Percentiles rank a stretch among this genome's conserved stretches.
Evolutionary conservation across 2,329 filamentous ascomycete genomes (phyloP).

Genomic region (Onygenales sp.): DNA sequence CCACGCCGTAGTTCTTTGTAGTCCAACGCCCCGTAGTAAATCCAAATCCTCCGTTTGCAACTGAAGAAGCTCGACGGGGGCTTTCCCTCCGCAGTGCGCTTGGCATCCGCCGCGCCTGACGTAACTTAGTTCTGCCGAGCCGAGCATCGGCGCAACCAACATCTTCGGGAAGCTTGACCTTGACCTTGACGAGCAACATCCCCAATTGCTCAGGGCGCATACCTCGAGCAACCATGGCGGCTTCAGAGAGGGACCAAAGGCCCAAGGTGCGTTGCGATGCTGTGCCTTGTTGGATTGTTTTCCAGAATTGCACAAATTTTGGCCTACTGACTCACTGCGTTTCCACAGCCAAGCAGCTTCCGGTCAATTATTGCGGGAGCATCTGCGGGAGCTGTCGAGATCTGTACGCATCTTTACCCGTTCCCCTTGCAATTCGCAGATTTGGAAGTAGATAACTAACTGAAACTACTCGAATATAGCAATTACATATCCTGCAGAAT

Average conservation of each 20-base stretch:
- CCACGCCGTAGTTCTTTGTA: too few relatives aligned
- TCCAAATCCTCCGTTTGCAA: too few relatives aligned
- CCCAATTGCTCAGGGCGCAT: not conserved
- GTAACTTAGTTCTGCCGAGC: too few relatives aligned
- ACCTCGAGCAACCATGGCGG: slow-evolving; percentile 9
- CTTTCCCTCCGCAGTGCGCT: too few relatives aligned
- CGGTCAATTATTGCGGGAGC: slow-evolving; percentile 88
- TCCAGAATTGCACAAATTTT: not conserved
- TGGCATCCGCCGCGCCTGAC: too few relatives aligned
- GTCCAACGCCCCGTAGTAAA: too few relatives aligned
- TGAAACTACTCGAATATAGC: slow-evolving; percentile 34
- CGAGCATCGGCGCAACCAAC: too few relatives aligned
- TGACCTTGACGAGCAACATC: too few relatives aligned
- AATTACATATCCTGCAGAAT: slow-evolving; percentile 91
- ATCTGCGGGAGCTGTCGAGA: slow-evolving; percentile 90
- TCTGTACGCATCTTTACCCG: slow-evolving; percentile 46
- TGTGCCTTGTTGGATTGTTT: not conserved
- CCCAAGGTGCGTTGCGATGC: slow-evolving; percentile 24
- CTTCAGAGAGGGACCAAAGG: slow-evolving; percentile 26
- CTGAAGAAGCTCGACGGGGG: too few relatives aligned
- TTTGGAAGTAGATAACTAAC: not conserved
- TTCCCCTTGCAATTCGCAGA: not conserved
- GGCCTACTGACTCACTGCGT: slow-evolving; percentile 11
- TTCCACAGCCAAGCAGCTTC: slow-evolving; percentile 61
- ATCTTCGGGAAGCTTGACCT: too few relatives aligned